Evolutionary conservation across 257 asterid species (phyloP), one percentile per base, ranked within the genome.

Genomic region (Primulina huaijiensis): DNA sequence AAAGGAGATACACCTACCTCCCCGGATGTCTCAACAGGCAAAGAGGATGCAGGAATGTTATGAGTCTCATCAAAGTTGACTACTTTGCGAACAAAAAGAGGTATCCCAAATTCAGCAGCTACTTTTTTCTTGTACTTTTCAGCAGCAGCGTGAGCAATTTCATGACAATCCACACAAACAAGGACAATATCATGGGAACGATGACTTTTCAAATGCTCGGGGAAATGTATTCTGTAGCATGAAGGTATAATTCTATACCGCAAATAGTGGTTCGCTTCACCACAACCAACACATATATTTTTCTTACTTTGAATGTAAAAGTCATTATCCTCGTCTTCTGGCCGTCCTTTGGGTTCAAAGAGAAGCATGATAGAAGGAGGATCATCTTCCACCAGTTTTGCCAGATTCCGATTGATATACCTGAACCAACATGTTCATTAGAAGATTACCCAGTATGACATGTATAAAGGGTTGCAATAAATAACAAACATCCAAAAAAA

Each of bases 311-410:
- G 99, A 71, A 93, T 85, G 79, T 93, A 93, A 74, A 93, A 93
- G 80, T 85, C 96, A 60, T 90, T 93, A 70, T 84, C 99, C 83
- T 90, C 99, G 71, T 90, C 99, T 82, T 93, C 97, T 38, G 97
- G 99, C 19, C 96, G 96, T 33, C 99, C 99, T 81, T 90, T 93
- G 70, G 99, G 99, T 83, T 93, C 99, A 71, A 93, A 93, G 69
- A 89, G 92, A 60, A 93, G 97, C 83, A 80, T 81, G 76, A 93
- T 87, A 63, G 97, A 91, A 65, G 83, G 86, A 77, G 96, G 97
- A 72, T 90, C 87, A 35, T 86, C 84, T 55, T 87, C 97, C 67
- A 93, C 85, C 59, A 89, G 86, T 78, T 82, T 90, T n/a, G 99
- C 99, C 56, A 93, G 88, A 74, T 86, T 77, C 64, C 99, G 76